A percentile compares a stretch with the other conserved stretches of the same genome.
phyloP scores from a whole-genome alignment of 805 yeast genomes.

The Blastobotrys mokoenaii region DNA sequence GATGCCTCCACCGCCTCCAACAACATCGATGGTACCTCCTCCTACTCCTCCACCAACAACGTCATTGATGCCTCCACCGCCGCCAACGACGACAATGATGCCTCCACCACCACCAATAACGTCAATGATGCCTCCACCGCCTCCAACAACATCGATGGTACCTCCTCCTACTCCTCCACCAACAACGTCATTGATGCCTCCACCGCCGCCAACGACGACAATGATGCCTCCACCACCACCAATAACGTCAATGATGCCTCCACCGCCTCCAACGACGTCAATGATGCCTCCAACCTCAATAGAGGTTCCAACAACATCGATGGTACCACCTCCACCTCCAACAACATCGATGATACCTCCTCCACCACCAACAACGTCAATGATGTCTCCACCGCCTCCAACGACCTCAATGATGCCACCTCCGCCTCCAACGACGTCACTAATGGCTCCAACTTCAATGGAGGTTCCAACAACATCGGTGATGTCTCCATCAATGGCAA shows the following conservation, averaged over 20 bases:
- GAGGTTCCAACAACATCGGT: not conserved
- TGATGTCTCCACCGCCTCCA: slow-evolving; percentile 3
- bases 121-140: not conserved
- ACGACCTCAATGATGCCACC: not conserved
- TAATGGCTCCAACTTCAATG: not conserved
- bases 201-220: slow-evolving; percentile 1
- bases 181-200: slow-evolving; percentile 1
- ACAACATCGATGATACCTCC: slow-evolving; percentile 4
- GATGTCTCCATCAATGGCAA: not conserved
- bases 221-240: slow-evolving; percentile 1
- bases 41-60: slow-evolving; percentile 2
- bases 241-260: not conserved
- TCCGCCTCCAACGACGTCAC: slow-evolving; percentile 1
- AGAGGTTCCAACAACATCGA: not conserved
- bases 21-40: not conserved
- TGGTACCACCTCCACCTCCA: not conserved
- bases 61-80: not conserved
- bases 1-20: slow-evolving; percentile 1
- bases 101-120: not conserved
- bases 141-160: slow-evolving; percentile 2
- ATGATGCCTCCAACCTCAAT: not conserved
- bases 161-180: slow-evolving; percentile 3
- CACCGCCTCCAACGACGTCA: slow-evolving; percentile 1
- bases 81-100: not conserved
- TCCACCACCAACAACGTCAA: slow-evolving; percentile 3